A percentile compares a stretch with the other conserved stretches of the same genome.
phyloP scores from a whole-genome alignment of 148 eudicot species.

The Rhododendron simsii region DNA sequence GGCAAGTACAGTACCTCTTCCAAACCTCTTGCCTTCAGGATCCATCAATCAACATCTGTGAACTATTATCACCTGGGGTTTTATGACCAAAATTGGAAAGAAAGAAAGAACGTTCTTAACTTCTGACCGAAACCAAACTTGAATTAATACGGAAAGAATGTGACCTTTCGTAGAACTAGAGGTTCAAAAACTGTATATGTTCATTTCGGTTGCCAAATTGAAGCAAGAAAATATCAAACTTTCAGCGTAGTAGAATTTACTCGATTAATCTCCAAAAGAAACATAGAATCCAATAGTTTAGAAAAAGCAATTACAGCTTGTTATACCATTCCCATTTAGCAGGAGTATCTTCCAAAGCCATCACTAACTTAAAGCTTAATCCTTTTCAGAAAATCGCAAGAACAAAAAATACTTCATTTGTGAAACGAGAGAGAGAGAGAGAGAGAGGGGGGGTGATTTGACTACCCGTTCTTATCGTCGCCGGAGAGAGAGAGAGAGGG shows the following conservation, averaged over 20 bases:
- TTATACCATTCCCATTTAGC: background rate
- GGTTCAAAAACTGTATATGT: background rate
- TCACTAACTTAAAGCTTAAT: background rate
- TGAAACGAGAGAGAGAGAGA: background rate
- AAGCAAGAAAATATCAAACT: background rate
- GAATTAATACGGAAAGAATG: background rate
- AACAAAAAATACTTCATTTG: background rate
- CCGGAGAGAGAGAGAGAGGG: background rate
- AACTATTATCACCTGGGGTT: slow-evolving; percentile 37
- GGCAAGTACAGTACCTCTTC: slow-evolving; percentile 45
- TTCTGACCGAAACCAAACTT: background rate
- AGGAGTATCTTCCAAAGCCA: background rate
- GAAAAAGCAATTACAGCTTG: background rate
- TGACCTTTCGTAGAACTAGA: background rate
- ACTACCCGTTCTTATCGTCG: background rate
- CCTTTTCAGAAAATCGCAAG: background rate
- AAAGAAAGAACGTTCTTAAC: background rate
- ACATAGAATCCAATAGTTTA: background rate
- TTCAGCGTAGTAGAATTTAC: background rate
- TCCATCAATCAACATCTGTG: slow-evolving; percentile 62
- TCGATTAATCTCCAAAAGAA: background rate
- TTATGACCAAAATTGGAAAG: background rate
- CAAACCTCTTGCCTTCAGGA: slow-evolving; percentile 72
- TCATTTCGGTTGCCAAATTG: background rate
- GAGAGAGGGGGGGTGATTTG: background rate